Conservation (phyloP, 1,284 basidiomycete species). For the Fomes fomentarius region DNA sequence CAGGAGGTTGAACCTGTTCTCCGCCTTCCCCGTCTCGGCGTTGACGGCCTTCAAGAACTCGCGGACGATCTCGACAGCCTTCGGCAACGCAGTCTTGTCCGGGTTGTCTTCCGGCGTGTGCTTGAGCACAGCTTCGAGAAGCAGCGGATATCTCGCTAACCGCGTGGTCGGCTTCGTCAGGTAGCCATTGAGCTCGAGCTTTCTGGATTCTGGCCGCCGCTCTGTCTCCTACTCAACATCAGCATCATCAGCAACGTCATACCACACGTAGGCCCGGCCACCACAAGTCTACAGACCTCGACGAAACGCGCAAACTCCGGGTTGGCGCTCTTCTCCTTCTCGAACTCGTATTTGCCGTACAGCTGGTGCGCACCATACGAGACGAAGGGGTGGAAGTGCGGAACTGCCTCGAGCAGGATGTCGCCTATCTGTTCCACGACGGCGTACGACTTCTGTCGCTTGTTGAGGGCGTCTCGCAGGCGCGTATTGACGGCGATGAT, state of each 20-base stretch:
- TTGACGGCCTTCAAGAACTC: conserved; percentile 92
- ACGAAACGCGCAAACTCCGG: conserved; percentile 96
- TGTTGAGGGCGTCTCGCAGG: conserved; percentile 91
- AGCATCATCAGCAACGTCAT: conserved; percentile 9
- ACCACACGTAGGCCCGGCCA: too few species aligned
- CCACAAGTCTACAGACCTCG: conserved; percentile 60
- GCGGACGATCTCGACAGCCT: conserved; percentile 81
- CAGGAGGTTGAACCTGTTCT: conserved; percentile 91
- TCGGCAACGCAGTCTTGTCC: conserved; percentile 82
- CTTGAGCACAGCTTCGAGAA: conserved; percentile 93
- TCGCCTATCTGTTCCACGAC: conserved; percentile 94
- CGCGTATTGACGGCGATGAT: conserved; percentile 91
- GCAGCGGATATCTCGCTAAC: conserved; percentile 92
- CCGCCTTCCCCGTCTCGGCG: conserved; percentile 88
- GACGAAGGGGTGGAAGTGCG: conserved; percentile 92
- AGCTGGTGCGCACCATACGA: conserved; percentile 96
- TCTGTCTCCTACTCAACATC: conserved; percentile 71
- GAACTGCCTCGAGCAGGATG: conserved; percentile 87
- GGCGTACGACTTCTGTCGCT: conserved; percentile 93
- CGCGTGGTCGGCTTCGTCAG: conserved; percentile 98
- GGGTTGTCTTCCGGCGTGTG: conserved; percentile 91
- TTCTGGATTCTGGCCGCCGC: conserved; percentile 91
- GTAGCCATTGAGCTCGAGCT: conserved; percentile 97
- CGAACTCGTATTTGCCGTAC: conserved; percentile 99
- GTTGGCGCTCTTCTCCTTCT: conserved; percentile 96